Base-by-base conservation (phyloP, 306 rosid species). In the Sindora glabra region DNA sequence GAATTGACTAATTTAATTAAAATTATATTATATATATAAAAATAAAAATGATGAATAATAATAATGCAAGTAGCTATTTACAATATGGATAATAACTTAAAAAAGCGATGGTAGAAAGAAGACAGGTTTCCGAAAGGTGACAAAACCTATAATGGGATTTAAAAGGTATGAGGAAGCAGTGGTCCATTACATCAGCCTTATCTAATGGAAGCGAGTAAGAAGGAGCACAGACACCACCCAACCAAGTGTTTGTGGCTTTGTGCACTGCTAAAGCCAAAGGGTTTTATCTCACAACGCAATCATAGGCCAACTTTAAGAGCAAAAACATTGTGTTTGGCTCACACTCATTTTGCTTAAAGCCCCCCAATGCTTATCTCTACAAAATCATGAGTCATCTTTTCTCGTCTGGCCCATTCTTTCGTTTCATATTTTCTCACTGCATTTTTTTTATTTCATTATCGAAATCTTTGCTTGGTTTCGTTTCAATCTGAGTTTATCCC, bases 291-390 rank as follows among this genome's bases (percentile, higher is more conserved):
- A 52, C 75, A 17, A 40, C 56, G 58, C 74, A 60, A 70, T 76
- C 77, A 76, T 70, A 48, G 44, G 24, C 48, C 36, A 68, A 72
- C 59, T 77, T 64, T n/a, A n/a, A n/a, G n/a, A n/a, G n/a, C n/a
- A n/a, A n/a, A n/a, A 48, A 39, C 24, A 30, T 22, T 49, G n/a
- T n/a, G n/a, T n/a, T 62, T 15, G 32, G 24, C 42, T 62, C 50
- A 65, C 77, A 54, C 74, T 78, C 39, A 63, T 75, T 78, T n/a
- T 73, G 25, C 79, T 69, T 78, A 69, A 64, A 69, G 79, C 51
- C 75, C 24, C 73, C 65, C 27, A 64, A 73, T 69, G 32, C 76
- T 77, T 77, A 77, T 77, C 83, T n/a, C n/a, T 52, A 42, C 1
- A 48, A 52, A 40, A n/a, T n/a, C 67, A 63, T 51, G 75, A 38